Evolutionary conservation across 345 rosid species (phyloP).

Genomic region (Dovyalis caffra): DNA sequence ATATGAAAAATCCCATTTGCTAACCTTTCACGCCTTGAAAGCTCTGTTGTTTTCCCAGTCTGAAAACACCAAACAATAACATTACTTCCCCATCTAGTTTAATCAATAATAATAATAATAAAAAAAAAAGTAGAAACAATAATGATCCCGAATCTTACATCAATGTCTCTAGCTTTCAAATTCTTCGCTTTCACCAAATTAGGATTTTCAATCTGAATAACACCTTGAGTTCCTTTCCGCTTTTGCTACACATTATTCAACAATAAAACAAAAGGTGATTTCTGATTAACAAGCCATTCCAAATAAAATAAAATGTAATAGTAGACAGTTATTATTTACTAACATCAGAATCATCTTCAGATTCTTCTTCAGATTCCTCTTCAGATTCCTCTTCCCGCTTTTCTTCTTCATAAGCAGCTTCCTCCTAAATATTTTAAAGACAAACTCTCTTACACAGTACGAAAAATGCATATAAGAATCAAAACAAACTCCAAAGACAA

Average conservation of each 20-base stretch:
- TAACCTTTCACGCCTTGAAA: constrained; percentile 98
- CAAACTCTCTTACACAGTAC: background rate
- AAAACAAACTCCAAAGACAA: background rate
- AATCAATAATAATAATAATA: too few relatives aligned
- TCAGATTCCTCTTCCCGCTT: constrained; percentile 56
- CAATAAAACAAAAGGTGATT: background rate
- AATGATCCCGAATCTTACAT: constrained; percentile 46
- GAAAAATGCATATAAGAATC: background rate
- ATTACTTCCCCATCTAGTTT: background rate
- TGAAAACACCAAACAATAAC: constrained; percentile 21
- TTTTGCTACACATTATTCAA: constrained; percentile 42
- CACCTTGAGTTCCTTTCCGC: constrained; percentile 74
- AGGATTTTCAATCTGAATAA: constrained; percentile 87
- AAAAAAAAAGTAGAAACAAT: background rate
- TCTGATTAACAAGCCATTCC: background rate
- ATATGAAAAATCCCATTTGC: constrained; percentile 7
- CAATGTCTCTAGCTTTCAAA: constrained; percentile 65
- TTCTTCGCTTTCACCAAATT: constrained; percentile 71
- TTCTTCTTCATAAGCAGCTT: constrained; percentile 54
- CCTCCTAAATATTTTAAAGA: constrained; percentile 36
- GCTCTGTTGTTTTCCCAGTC: constrained; percentile 77
- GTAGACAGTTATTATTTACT: constrained; percentile 19
- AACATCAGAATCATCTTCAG: constrained; percentile 39
- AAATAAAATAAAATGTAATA: background rate
- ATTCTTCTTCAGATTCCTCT: constrained; percentile 55